Base-by-base conservation (phyloP, 768 basidiomycete genomes). In the Leccinum arenicola region DNA sequence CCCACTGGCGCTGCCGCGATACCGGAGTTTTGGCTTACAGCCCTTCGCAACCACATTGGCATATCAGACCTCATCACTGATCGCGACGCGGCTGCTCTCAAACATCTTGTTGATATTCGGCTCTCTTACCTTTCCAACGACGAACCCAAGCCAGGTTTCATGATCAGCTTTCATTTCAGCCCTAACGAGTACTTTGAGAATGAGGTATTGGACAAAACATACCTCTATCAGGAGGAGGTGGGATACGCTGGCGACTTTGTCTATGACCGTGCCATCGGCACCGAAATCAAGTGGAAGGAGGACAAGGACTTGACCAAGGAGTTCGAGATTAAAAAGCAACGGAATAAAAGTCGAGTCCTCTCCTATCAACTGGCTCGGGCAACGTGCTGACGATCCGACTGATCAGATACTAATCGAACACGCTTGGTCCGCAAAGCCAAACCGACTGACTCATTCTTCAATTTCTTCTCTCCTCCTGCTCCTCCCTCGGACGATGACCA, bases 21-120 rank as follows among this genome's bases (percentile, higher is more conserved):
- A 65, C 93, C 95, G 54, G 89, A 96, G 68, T 99, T 99, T 83
- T 99, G 96, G 96, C 86, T 97, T 67, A 98, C 97, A 1, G 93
- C 95, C 3, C 81, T 98, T 55, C 86, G 91, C 64, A 98, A 97
- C 76, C 95, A 98, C 73, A 74, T 89, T 56, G 92, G 85, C 52
- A 81, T 98, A 56, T 81, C 82, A 47, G 94, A 95, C 19, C 80
- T 95, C 70, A 93, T 98, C 78, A 96, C 93, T 25, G 95, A 98
- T 67, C 88, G 91, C 57, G 96, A 99, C 73, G 93, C 80, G 61
- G 85, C 71, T 50, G 95, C 94, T 8, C 86, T 99, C 70, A 92
- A 91, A 75, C 74, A 81, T 66, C 85, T 99, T 58, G 77, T 76
- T 61, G 93, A 99, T 68, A 82, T 98, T 64, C 82, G 82, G 50